Evolutionary conservation across 768 basidiomycete species (phyloP).

Genomic region (Boletus sensibilis): DNA sequence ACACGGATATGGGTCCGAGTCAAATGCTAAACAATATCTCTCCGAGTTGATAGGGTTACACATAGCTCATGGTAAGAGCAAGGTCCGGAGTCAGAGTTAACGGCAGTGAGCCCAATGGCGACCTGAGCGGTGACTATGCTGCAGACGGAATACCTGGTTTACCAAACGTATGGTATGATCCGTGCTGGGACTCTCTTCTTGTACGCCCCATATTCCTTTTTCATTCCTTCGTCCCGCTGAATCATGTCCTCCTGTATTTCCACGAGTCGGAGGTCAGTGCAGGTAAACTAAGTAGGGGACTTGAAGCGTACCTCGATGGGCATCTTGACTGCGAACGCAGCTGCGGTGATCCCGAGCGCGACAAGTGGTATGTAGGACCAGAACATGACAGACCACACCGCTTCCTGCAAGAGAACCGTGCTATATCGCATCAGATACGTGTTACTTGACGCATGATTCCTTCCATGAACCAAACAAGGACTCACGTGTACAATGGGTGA

Average conservation of each 20-base stretch:
- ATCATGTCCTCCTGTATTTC: conserved; percentile 24
- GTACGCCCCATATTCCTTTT: conserved; percentile 21
- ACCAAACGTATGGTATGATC: conserved; percentile 26
- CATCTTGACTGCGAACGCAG: conserved; percentile 23
- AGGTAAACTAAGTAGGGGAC: background rate
- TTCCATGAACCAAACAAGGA: background rate
- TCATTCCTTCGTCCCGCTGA: conserved; percentile 15
- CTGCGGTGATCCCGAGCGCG: conserved; percentile 9
- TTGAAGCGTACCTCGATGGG: conserved; percentile 25
- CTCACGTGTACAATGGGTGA: conserved; percentile 30
- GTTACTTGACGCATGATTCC: background rate
- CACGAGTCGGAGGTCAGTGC: background rate
- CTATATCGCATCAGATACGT: background rate
- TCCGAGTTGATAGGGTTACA: no score
- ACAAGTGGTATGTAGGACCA: conserved; percentile 30
- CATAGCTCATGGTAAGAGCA: background rate
- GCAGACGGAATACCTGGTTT: background rate
- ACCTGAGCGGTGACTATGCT: background rate
- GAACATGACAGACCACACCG: conserved; percentile 14
- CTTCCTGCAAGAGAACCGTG: conserved; percentile 12
- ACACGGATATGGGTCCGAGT: no score
- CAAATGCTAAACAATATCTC: no score
- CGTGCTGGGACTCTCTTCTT: conserved; percentile 22
- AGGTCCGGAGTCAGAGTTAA: no score
- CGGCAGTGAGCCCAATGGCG: background rate